Percentiles rank a stretch among this genome's conserved stretches.
phyloP scores from a whole-genome alignment of 495 filamentous ascomycete genomes.

The Penicillium angulare region DNA sequence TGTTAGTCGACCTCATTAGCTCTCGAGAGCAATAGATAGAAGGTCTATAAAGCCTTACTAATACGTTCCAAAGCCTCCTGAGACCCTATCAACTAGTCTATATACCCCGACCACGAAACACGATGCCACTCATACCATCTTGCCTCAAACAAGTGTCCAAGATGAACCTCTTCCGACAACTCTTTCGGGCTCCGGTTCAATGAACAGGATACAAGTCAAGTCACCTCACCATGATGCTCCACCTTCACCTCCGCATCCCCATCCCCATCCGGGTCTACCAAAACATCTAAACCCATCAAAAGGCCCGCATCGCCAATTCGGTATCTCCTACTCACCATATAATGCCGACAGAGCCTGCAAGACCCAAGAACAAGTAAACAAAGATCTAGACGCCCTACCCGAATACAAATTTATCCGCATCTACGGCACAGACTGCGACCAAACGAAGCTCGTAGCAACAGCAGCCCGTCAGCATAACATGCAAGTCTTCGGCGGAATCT shows the following conservation, averaged over 20 bases:
- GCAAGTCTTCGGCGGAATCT: slow-evolving; percentile 74
- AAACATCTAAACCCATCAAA: slow-evolving; percentile 4
- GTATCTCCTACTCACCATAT: slow-evolving; percentile 76
- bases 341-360: slow-evolving; percentile 66
- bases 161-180: neutral
- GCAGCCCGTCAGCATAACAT: slow-evolving; percentile 58
- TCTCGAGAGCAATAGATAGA: neutral
- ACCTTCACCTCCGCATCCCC: slow-evolving; percentile 1
- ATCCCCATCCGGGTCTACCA: slow-evolving; percentile 10
- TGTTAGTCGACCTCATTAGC: slow-evolving; percentile 22
- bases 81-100: neutral
- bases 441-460: slow-evolving; percentile 56
- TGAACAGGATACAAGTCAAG: neutral
- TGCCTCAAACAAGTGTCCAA: neutral
- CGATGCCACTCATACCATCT: neutral
- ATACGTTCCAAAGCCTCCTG: neutral
- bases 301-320: slow-evolving; percentile 30
- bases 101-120: neutral
- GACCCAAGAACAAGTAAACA: slow-evolving; percentile 54
- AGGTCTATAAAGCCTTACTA: slow-evolving; percentile 1
- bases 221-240: neutral
- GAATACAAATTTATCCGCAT: slow-evolving; percentile 64
- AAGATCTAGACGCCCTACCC: slow-evolving; percentile 57
- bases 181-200: neutral
- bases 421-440: slow-evolving; percentile 80